Evolutionary conservation across 805 yeast genomes (phyloP).

Genomic region (Ogataea nakhonphanomensis): DNA sequence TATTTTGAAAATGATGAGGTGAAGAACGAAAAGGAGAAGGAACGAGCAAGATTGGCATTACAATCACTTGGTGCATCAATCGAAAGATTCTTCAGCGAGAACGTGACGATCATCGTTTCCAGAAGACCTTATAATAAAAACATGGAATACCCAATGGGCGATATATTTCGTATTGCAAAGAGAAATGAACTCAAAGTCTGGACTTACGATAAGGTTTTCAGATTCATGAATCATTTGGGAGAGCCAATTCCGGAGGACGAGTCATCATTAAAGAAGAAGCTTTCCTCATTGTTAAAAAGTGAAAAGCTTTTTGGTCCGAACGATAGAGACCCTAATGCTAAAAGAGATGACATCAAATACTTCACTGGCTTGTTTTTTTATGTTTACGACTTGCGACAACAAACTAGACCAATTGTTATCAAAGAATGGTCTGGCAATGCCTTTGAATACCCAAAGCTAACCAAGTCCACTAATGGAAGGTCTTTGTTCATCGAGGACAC

Average conservation of each 20-base stretch:
- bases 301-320: constrained; percentile 84
- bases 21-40: constrained; percentile 33
- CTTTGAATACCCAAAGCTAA: constrained; percentile 54
- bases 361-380: constrained; percentile 72
- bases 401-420: constrained; percentile 73
- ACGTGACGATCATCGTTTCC: constrained; percentile 76
- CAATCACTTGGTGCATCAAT: constrained; percentile 52
- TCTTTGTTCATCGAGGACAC: constrained; percentile 77
- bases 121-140: constrained; percentile 47
- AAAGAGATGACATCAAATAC: constrained; percentile 78
- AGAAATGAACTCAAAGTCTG: constrained; percentile 72
- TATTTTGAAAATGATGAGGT: constrained; percentile 50
- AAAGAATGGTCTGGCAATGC: constrained; percentile 67
- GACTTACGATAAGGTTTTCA: constrained; percentile 79
- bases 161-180: constrained; percentile 64
- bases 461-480: constrained; percentile 65
- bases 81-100: constrained; percentile 55
- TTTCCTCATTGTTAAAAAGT: constrained; percentile 68
- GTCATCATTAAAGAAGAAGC: constrained; percentile 23
- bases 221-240: constrained; percentile 69
- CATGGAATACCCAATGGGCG: constrained; percentile 46
- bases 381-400: constrained; percentile 76
- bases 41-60: constrained; percentile 33
- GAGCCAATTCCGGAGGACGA: constrained; percentile 32
- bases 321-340: constrained; percentile 84